Evolutionary conservation across 192 early-diverging fungal genomes (phyloP).

Genomic region (Backusella australiensis): DNA sequence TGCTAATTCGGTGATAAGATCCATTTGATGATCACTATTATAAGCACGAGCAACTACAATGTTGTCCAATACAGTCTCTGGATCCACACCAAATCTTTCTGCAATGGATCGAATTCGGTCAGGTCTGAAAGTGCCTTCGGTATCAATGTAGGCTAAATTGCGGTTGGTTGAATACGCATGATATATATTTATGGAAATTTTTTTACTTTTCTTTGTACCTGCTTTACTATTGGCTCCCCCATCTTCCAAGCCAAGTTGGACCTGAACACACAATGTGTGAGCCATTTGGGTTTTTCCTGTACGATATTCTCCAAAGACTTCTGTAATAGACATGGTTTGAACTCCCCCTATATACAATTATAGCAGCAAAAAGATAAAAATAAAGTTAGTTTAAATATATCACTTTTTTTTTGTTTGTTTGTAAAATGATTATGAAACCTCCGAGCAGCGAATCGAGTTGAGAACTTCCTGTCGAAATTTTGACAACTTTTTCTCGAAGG

Average conservation of each 20-base stretch:
- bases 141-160: conserved; percentile 38
- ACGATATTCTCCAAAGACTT: conserved; percentile 85
- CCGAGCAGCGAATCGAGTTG: conserved; percentile 77
- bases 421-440: conserved; percentile 34
- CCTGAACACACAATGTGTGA: conserved; percentile 76
- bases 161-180: neutral
- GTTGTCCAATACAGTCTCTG: conserved; percentile 70
- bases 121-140: conserved; percentile 79
- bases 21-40: conserved; percentile 85
- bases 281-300: conserved; percentile 85
- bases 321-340: conserved; percentile 80
- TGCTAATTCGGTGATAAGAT: conserved; percentile 70
- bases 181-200: neutral
- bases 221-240: conserved; percentile 81
- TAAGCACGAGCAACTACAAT: conserved; percentile 77
- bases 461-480: conserved; percentile 73
- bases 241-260: conserved; percentile 66
- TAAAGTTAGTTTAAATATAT: neutral
- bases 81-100: conserved; percentile 60
- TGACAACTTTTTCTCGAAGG: conserved; percentile 58
- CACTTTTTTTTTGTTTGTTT: neutral
- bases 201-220: conserved; percentile 12
- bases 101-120: conserved; percentile 77
- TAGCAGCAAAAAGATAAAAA: neutral
- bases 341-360: conserved; percentile 55